Evolutionary conservation across 495 filamentous ascomycete genomes (phyloP).

Genomic region (Talaromyces borbonicus): DNA sequence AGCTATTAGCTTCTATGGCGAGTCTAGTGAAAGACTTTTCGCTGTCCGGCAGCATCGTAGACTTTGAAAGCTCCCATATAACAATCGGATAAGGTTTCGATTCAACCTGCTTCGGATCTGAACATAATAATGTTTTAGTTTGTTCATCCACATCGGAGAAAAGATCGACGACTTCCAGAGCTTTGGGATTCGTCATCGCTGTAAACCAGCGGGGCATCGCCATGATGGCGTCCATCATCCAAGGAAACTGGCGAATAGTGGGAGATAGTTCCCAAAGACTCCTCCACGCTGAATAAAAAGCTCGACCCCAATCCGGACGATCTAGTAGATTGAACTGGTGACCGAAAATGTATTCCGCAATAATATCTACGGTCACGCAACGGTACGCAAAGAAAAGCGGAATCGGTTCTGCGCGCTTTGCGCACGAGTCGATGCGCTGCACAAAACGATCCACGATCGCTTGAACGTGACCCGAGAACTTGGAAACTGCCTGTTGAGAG

Average conservation of each 20-base stretch:
- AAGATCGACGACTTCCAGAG: slow-evolving; percentile 2
- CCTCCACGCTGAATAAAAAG: slow-evolving; percentile 4
- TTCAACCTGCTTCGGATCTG: slow-evolving; percentile 1
- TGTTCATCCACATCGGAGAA: neutral
- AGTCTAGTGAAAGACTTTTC: slow-evolving; percentile 20
- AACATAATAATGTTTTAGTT: neutral
- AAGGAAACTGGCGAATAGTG: slow-evolving; percentile 13
- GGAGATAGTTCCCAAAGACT: slow-evolving; percentile 6
- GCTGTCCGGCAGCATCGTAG: slow-evolving; percentile 13
- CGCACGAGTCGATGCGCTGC: slow-evolving; percentile 12
- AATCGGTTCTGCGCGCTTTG: slow-evolving; percentile 15
- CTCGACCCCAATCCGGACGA: slow-evolving; percentile 3
- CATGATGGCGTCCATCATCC: slow-evolving; percentile 17
- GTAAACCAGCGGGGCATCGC: slow-evolving; percentile 12
- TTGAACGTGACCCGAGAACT: slow-evolving; percentile 25
- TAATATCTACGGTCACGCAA: slow-evolving; percentile 35
- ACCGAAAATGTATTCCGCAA: slow-evolving; percentile 31
- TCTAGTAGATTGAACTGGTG: slow-evolving; percentile 13
- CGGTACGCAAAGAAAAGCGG: slow-evolving; percentile 26
- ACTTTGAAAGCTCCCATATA: slow-evolving; percentile 1
- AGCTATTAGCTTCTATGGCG: slow-evolving; percentile 14
- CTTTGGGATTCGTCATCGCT: slow-evolving; percentile 1
- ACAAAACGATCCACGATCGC: slow-evolving; percentile 22
- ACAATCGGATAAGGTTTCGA: slow-evolving; percentile 1
- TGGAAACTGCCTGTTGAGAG: slow-evolving; percentile 24